Evolutionary conservation across 345 rosid genomes (phyloP).

Genomic region (Citrus inodora): DNA sequence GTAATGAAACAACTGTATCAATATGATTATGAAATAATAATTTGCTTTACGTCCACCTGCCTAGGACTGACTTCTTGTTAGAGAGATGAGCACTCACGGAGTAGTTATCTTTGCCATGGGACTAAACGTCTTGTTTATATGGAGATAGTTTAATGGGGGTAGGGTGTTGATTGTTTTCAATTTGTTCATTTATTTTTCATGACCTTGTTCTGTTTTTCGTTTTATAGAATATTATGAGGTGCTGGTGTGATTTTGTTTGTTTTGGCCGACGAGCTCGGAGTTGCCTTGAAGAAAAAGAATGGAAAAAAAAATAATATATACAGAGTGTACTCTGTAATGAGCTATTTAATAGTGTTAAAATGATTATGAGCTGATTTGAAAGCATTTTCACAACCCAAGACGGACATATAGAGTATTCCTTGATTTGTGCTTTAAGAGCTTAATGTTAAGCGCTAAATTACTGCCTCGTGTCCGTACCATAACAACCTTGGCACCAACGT

Average conservation of each 20-base stretch:
- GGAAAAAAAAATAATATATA: background rate
- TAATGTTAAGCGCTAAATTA: slow-evolving; percentile 37
- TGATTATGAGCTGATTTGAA: background rate
- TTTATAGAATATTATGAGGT: background rate
- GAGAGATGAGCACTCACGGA: background rate
- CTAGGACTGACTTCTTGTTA: background rate
- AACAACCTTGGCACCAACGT: slow-evolving; percentile 26
- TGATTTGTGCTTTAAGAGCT: background rate
- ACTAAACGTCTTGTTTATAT: too few relatives aligned
- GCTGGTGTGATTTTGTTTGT: background rate
- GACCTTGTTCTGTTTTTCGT: background rate
- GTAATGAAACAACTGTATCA: background rate
- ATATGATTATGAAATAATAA: background rate
- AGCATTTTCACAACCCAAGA: background rate
- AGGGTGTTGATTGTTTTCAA: background rate
- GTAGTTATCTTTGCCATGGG: background rate
- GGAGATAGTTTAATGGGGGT: background rate
- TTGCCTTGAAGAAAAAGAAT: background rate
- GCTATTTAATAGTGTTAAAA: background rate
- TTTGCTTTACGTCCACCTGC: background rate
- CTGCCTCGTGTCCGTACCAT: slow-evolving; percentile 28
- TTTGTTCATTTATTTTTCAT: background rate
- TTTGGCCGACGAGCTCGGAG: background rate
- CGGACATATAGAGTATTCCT: background rate
- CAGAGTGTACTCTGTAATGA: background rate